A percentile compares a stretch with the other conserved stretches of the same genome.
phyloP scores from a whole-genome alignment of 495 filamentous ascomycete species.

The Glonium stellatum region DNA sequence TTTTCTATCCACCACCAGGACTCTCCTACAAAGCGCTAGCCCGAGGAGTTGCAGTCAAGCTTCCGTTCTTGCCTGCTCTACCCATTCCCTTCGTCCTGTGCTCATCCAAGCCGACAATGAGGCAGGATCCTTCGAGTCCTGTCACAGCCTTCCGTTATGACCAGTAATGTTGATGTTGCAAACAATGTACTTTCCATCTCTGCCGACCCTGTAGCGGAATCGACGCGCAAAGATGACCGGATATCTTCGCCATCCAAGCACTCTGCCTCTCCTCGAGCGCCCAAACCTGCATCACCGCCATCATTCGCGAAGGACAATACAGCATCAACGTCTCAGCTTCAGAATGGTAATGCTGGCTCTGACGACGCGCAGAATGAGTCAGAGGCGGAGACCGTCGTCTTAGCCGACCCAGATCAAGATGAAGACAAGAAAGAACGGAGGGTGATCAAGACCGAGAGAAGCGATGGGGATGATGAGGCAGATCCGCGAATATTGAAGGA shows the following conservation, averaged over 20 bases:
- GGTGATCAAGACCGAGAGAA: slow-evolving; percentile 25
- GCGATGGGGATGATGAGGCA: slow-evolving; percentile 17
- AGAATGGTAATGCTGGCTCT: slow-evolving; percentile 18
- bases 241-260: slow-evolving; percentile 4
- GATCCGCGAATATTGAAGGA: slow-evolving; percentile 8
- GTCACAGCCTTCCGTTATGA: slow-evolving; percentile 23
- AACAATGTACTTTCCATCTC: slow-evolving; percentile 14
- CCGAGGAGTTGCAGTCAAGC: slow-evolving; percentile 3
- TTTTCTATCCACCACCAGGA: neutral
- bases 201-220: slow-evolving; percentile 10
- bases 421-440: slow-evolving; percentile 4
- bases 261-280: slow-evolving; percentile 1
- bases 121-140: slow-evolving; percentile 25
- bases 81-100: neutral
- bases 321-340: slow-evolving; percentile 5
- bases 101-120: slow-evolving; percentile 14
- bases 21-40: neutral
- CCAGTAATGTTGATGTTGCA: slow-evolving; percentile 23
- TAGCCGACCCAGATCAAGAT: slow-evolving; percentile 9
- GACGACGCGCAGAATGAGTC: slow-evolving; percentile 24
- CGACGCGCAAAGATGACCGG: neutral
- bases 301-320: slow-evolving; percentile 1
- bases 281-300: slow-evolving; percentile 6
- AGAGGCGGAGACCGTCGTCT: slow-evolving; percentile 31
- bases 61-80: slow-evolving; percentile 8